Percentiles rank a stretch among this genome's conserved stretches.
These are phyloP conservation scores for Nicotiana undulata DNA, from an alignment of 257 asterid species.

Conservation along the genomic window DNA sequence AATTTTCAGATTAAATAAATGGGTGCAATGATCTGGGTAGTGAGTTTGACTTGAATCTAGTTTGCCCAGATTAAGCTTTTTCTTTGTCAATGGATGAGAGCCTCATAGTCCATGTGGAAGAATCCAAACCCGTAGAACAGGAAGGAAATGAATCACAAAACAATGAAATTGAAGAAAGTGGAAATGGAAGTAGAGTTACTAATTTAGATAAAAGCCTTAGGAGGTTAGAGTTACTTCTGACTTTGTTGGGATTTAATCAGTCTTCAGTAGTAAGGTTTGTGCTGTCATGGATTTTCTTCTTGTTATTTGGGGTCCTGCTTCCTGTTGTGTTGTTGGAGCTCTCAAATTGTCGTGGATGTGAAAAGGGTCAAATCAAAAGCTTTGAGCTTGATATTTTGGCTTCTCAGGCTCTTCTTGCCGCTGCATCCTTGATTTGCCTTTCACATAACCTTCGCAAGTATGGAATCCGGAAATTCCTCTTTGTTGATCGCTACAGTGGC, in stretches of 20 bases:
- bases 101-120: conserved; percentile 31
- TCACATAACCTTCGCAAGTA: conserved; percentile 73
- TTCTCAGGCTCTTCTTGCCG: conserved; percentile 65
- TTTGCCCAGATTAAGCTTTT: background rate
- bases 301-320: conserved; percentile 43
- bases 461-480: conserved; percentile 70
- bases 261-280: conserved; percentile 30
- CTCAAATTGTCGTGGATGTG: conserved; percentile 59
- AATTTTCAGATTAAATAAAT: background rate
- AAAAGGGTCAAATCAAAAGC: conserved; percentile 58
- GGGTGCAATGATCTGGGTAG: background rate
- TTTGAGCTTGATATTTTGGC: conserved; percentile 65
- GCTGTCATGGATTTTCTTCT: conserved; percentile 48
- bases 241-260: conserved; percentile 57
- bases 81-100: conserved; percentile 42
- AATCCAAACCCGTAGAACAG: conserved; percentile 20
- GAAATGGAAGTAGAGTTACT: conserved; percentile 19
- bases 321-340: conserved; percentile 58
- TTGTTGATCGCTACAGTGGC: conserved; percentile 77
- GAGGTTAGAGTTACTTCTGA: conserved; percentile 35
- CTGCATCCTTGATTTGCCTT: conserved; percentile 60
- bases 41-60: background rate
- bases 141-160: conserved; percentile 26
- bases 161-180: conserved; percentile 13
- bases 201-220: conserved; percentile 49